A percentile compares a stretch with the other conserved stretches of the same genome.
Conservation (phyloP, 2,329 filamentous ascomycete species). For the Zopfia rhizophila region DNA sequence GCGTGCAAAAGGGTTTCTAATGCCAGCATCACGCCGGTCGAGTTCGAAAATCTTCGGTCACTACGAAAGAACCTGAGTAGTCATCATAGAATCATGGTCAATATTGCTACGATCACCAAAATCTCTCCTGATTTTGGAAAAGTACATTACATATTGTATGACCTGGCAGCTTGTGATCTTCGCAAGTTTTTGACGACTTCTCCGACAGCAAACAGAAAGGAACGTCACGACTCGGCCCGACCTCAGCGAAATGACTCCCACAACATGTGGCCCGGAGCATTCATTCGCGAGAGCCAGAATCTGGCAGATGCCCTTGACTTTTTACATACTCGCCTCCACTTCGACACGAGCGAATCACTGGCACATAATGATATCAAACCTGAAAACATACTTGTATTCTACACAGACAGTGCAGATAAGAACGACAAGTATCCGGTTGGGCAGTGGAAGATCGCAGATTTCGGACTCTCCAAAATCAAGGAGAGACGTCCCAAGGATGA, state of each 20-base stretch:
- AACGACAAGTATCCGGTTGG: constrained; percentile 11
- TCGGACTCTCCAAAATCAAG: constrained; percentile 16
- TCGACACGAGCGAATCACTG: not conserved
- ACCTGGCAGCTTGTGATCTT: constrained; percentile 15
- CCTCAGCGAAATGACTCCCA: constrained; percentile 7
- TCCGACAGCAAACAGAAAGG: not conserved
- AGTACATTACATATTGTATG: constrained; percentile 13
- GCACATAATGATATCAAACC: constrained; percentile 20
- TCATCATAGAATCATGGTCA: constrained; percentile 17
- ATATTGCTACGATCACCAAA: constrained; percentile 13
- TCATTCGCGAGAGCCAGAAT: constrained; percentile 7
- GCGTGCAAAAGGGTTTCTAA: constrained; percentile 8
- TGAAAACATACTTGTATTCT: constrained; percentile 20
- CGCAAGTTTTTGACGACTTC: not conserved
- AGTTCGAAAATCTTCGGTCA: constrained; percentile 10
- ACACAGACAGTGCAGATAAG: not conserved
- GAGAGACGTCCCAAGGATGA: not conserved
- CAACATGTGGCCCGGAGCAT: constrained; percentile 2
- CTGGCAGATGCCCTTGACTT: constrained; percentile 16
- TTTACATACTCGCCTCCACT: constrained; percentile 3
- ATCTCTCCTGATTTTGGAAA: not conserved
- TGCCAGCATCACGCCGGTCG: constrained; percentile 7
- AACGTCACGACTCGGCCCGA: constrained; percentile 1
- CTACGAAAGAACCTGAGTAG: constrained; percentile 1
- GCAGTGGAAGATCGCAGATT: constrained; percentile 21